These are phyloP conservation scores for Hygrophoropsis aurantiaca DNA, from an alignment of 768 basidiomycete genomes.

Conservation along the genomic window DNA sequence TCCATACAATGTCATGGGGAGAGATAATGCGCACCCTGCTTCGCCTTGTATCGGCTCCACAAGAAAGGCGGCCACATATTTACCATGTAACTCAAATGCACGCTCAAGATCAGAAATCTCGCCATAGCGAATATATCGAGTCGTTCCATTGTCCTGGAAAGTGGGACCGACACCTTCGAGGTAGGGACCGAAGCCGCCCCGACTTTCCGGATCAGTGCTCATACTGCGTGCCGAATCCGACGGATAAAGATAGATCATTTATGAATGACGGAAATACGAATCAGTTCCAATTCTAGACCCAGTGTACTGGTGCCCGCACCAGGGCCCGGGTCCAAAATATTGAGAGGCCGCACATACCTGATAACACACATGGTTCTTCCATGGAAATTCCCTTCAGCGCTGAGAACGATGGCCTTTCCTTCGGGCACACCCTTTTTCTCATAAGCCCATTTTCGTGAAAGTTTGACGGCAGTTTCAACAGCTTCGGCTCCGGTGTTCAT, in stretches of 20 bases:
- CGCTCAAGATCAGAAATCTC: slow-evolving; percentile 77
- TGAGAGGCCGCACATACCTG: slow-evolving; percentile 46
- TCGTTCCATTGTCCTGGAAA: slow-evolving; percentile 54
- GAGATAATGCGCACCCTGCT: slow-evolving; percentile 68
- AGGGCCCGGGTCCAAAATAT: not conserved
- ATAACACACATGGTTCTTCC: slow-evolving; percentile 90
- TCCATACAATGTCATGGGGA: not conserved
- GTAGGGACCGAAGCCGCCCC: slow-evolving; percentile 89
- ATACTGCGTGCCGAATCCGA: slow-evolving; percentile 51
- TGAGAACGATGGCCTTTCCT: slow-evolving; percentile 83
- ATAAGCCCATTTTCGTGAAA: slow-evolving; percentile 97
- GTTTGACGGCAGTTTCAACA: slow-evolving; percentile 95
- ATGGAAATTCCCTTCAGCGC: slow-evolving; percentile 92
- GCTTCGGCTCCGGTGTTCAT: slow-evolving; percentile 99
- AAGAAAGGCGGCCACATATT: slow-evolving; percentile 88
- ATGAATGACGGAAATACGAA: slow-evolving; percentile 5
- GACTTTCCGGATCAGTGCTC: slow-evolving; percentile 92
- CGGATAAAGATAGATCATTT: slow-evolving; percentile 13
- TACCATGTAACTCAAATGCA: slow-evolving; percentile 78
- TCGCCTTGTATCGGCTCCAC: slow-evolving; percentile 99
- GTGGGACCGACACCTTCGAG: slow-evolving; percentile 81
- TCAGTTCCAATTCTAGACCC: not conserved
- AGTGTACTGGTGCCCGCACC: too few species aligned
- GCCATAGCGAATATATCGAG: slow-evolving; percentile 76
- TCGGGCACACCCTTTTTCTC: slow-evolving; percentile 77